Percentiles rank a stretch among this genome's conserved stretches.
phyloP scores from a whole-genome alignment of 345 rosid genomes.

The Brassica incana region DNA sequence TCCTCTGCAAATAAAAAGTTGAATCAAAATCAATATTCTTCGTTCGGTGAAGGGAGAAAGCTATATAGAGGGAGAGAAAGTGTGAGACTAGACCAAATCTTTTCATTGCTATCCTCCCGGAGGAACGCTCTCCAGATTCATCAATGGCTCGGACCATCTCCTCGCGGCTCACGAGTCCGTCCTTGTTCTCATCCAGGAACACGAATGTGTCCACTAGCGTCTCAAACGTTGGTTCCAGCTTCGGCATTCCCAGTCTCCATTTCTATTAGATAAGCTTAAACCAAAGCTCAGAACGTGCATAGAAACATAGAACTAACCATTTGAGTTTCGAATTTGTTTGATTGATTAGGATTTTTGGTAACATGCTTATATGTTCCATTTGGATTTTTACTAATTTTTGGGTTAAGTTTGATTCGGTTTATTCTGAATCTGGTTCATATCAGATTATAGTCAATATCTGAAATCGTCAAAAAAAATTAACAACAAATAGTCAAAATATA shows the following conservation, averaged over 20 bases:
- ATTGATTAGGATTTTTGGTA: too few species aligned
- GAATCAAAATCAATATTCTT: not conserved
- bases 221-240: constrained; percentile 80
- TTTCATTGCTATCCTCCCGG: constrained; percentile 83
- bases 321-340: too few species aligned
- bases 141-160: constrained; percentile 90
- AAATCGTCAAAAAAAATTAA: too few species aligned
- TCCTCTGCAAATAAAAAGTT: constrained; percentile 62
- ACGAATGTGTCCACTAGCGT: constrained; percentile 84
- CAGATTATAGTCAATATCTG: too few species aligned
- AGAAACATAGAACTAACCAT: not conserved
- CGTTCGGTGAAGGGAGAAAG: not conserved
- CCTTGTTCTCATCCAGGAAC: constrained; percentile 85
- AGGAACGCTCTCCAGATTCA: constrained; percentile 90
- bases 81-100: constrained; percentile 64
- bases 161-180: constrained; percentile 78
- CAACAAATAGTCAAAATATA: too few species aligned
- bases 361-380: too few species aligned
- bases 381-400: too few species aligned
- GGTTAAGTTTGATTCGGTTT: too few species aligned
- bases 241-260: constrained; percentile 70
- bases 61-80: not conserved
- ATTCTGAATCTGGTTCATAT: too few species aligned
- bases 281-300: not conserved
- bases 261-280: constrained; percentile 43